These are phyloP conservation scores for Polytrichum commune DNA, from an alignment of 225 moss, liverwort and hornwort genomes.

Conservation along the genomic window DNA sequence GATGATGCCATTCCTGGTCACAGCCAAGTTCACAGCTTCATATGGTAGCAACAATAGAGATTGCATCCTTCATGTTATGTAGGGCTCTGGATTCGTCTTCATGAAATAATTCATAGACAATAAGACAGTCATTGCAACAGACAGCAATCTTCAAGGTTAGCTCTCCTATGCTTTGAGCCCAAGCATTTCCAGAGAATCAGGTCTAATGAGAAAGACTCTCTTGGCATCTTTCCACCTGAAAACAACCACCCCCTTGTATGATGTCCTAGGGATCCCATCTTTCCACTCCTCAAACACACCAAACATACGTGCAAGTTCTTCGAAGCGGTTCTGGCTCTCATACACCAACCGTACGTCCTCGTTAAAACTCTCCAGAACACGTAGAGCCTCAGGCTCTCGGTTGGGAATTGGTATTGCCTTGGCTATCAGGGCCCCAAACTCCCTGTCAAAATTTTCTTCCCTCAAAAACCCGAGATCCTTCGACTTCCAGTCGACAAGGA, in stretches of 20 bases:
- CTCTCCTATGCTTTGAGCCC: conserved; percentile 12
- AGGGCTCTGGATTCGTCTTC: too few relatives aligned
- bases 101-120: too few relatives aligned
- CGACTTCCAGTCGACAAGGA: conserved; percentile 50
- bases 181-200: conserved; percentile 46
- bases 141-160: too few relatives aligned
- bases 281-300: conserved; percentile 69
- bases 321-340: conserved; percentile 38
- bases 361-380: conserved; percentile 27
- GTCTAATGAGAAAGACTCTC: conserved; percentile 42
- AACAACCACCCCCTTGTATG: conserved; percentile 56
- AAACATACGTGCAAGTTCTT: conserved; percentile 36
- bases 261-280: conserved; percentile 55
- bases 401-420: conserved; percentile 22
- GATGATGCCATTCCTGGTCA: too few relatives aligned
- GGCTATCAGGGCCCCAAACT: conserved; percentile 29
- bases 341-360: conserved; percentile 36
- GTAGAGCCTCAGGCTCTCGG: conserved; percentile 24
- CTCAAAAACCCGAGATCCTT: conserved; percentile 37
- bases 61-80: too few relatives aligned
- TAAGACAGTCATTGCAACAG: too few relatives aligned
- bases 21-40: too few relatives aligned
- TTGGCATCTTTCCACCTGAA: conserved; percentile 49
- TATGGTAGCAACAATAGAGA: too few relatives aligned
- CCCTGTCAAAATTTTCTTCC: conserved; percentile 39